Evolutionary conservation across 2,329 filamentous ascomycete species (phyloP).

Genomic region (Penicillium sp.): DNA sequence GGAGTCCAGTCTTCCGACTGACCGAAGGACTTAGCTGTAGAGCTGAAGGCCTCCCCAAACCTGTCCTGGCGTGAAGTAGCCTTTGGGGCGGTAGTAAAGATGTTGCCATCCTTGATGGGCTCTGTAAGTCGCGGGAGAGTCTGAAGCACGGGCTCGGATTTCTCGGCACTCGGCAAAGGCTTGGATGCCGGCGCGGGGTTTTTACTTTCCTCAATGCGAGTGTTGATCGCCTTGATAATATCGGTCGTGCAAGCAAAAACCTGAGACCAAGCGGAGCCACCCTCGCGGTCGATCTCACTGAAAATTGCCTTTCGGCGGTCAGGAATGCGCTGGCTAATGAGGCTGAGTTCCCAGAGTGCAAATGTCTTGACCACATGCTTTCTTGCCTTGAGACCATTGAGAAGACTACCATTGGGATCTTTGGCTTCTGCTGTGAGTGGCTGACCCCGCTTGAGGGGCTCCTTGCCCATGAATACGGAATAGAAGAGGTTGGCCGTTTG

Average conservation of each 20-base stretch:
- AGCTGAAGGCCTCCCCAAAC: constrained; percentile 43
- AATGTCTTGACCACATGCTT: constrained; percentile 75
- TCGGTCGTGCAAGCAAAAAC: constrained; percentile 66
- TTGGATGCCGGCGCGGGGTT: constrained; percentile 41
- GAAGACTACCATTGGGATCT: constrained; percentile 83
- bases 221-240: constrained; percentile 63
- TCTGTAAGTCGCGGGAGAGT: constrained; percentile 51
- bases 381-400: constrained; percentile 79
- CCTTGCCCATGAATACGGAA: constrained; percentile 71
- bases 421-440: constrained; percentile 81
- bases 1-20: constrained; percentile 44
- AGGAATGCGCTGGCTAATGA: constrained; percentile 71
- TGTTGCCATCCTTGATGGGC: constrained; percentile 47
- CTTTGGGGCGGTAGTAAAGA: constrained; percentile 44
- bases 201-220: constrained; percentile 62
- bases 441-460: constrained; percentile 77
- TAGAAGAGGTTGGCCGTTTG: constrained; percentile 73
- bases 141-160: constrained; percentile 40
- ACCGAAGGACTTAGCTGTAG: constrained; percentile 47
- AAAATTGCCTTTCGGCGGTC: constrained; percentile 78
- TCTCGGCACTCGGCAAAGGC: constrained; percentile 42
- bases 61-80: constrained; percentile 35
- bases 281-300: constrained; percentile 77
- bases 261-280: constrained; percentile 77
- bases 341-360: constrained; percentile 84